These are phyloP conservation scores for Sphagnum fallax DNA, from an alignment of 228 moss, liverwort and hornwort genomes.

Conservation along the genomic window DNA sequence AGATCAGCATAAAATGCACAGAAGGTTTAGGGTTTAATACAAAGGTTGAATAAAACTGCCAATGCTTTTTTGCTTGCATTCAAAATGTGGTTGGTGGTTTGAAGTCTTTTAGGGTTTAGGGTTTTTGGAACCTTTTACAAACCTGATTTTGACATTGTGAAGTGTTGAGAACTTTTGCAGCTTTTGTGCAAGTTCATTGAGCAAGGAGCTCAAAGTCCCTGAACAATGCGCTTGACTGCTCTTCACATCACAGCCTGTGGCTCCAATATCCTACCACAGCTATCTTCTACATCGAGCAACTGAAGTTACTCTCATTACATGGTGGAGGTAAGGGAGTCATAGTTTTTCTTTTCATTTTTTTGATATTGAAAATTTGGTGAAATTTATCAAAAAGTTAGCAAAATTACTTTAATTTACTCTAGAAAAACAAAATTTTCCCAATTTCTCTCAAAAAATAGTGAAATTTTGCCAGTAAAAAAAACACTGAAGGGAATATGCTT, in stretches of 20 bases:
- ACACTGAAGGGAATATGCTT: too few species aligned
- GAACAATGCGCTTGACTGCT: slow-evolving; percentile 53
- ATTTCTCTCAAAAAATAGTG: too few species aligned
- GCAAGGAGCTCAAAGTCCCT: slow-evolving; percentile 51
- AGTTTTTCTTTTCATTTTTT: neutral
- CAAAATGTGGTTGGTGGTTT: slow-evolving; percentile 2
- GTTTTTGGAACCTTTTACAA: neutral
- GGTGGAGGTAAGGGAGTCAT: slow-evolving; percentile 47
- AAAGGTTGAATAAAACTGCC: too few species aligned
- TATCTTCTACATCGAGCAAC: slow-evolving; percentile 51
- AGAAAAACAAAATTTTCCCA: too few species aligned
- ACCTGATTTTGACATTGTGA: neutral
- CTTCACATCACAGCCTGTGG: slow-evolving; percentile 73
- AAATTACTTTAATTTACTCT: too few species aligned
- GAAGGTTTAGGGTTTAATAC: too few species aligned
- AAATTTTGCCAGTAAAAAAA: too few species aligned
- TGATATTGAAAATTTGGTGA: too few species aligned
- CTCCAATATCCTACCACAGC: slow-evolving; percentile 64
- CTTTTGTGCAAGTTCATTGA: slow-evolving; percentile 70
- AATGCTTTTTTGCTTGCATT: too few species aligned
- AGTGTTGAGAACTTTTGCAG: slow-evolving; percentile 25
- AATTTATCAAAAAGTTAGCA: too few species aligned
- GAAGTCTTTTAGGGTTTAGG: neutral
- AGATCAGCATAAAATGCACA: too few species aligned
- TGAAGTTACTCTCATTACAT: slow-evolving; percentile 53